phyloP scores from a whole-genome alignment of 1,284 basidiomycete genomes.

The Apiotrichum akiyoshidainum region DNA sequence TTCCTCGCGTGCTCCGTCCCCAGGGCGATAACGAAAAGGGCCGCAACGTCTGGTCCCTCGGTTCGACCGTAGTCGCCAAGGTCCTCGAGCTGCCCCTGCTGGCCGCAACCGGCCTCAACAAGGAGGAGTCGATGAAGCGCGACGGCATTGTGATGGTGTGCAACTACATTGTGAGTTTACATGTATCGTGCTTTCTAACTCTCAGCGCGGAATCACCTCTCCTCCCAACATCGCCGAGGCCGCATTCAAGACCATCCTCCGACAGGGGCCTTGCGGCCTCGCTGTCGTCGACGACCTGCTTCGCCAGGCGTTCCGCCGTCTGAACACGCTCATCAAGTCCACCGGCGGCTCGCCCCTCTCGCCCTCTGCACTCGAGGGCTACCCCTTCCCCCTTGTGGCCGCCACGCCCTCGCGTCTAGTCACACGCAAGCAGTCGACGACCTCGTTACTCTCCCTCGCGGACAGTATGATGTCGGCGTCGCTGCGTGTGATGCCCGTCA shows the following conservation, averaged over 20 bases:
- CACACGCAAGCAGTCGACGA: slow-evolving; percentile 15
- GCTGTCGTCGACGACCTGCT: slow-evolving; percentile 38
- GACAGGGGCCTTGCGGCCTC: slow-evolving; percentile 26
- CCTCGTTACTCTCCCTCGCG: slow-evolving; percentile 19
- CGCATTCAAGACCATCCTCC: slow-evolving; percentile 34
- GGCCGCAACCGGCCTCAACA: slow-evolving; percentile 3
- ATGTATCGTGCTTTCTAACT: slow-evolving; percentile 3
- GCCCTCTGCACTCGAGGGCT: slow-evolving; percentile 7
- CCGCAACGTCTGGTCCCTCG: slow-evolving; percentile 39
- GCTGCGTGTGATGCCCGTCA: slow-evolving; percentile 19
- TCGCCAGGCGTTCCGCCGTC: slow-evolving; percentile 34
- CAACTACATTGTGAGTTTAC: slow-evolving; percentile 39
- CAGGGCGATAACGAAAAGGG: slow-evolving; percentile 40
- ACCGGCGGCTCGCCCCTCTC: slow-evolving; percentile 12
- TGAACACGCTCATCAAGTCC: slow-evolving; percentile 29
- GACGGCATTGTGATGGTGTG: slow-evolving; percentile 26
- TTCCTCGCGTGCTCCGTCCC: slow-evolving; percentile 31
- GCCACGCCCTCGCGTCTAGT: no score
- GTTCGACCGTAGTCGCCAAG: slow-evolving; percentile 27
- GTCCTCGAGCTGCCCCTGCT: slow-evolving; percentile 25
- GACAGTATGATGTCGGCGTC: slow-evolving; percentile 12
- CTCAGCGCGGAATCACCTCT: slow-evolving; percentile 34
- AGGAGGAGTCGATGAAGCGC: slow-evolving; percentile 12
- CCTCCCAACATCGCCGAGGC: slow-evolving; percentile 21
- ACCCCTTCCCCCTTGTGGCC: slow-evolving; percentile 22